Evolutionary conservation across 2,329 filamentous ascomycete genomes (phyloP), one percentile per base, ranked within the genome.

Genomic region (Botrytis paeoniae): DNA sequence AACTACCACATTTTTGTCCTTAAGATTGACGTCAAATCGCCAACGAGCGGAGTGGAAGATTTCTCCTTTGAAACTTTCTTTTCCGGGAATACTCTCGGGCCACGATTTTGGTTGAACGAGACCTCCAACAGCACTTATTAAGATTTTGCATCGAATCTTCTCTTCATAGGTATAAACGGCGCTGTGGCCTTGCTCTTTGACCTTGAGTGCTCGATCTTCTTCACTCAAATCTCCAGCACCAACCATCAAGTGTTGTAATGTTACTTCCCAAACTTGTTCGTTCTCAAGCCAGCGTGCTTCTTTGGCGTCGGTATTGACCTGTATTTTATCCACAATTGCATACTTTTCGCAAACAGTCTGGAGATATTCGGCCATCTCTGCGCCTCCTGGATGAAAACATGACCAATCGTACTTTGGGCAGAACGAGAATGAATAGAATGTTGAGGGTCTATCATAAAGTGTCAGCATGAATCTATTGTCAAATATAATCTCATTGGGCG

Each of bases 351-450:
- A 88, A 16, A 89, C 82, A 1, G 81, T 80, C 69, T 85, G 83
- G 1, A 91, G 82, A 75, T 90, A 90, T 35, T 81, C 81, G 80
- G 85, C 81, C 35, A 90, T 88, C 78, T 90, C 89, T 76, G 88
- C 85, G 75, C 90, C 88, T 0, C 85, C 85, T 0, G 89, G 86
- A 75, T 89, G 89, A 71, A 88, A 84, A 29, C 86, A 81, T 1
- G 85, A 85, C 88, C 88, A 91, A 75, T 86, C 83, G 4, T 86
- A 81, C 70, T 89, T 89, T 69, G 88, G 87, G 51, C 87, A 88
- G 76, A 90, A 91, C 9, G 86, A 89, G 79, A 86, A 89, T 61
- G 84, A 87, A 81, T 90, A 90, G 4, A 90, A 85, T 12, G 84
- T 74, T 1, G 87, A 85, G 5, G 88, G 88, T 39, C 87, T 87